Evolutionary conservation across 129 eudicot genomes (phyloP), one percentile per base, ranked within the genome.

Genomic region (Arctium lappa): DNA sequence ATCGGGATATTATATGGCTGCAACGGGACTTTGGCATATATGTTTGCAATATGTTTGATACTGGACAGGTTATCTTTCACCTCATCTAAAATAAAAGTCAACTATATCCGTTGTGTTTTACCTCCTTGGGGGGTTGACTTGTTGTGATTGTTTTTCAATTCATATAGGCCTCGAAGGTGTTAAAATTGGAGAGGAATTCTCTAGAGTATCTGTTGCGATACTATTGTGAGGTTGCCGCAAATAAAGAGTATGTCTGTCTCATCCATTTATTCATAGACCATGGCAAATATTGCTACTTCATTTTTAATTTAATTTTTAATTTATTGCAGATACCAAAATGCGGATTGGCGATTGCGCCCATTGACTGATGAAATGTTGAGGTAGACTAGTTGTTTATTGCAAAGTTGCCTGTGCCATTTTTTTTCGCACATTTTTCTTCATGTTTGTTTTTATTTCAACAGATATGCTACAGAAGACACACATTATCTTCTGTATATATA

Each of bases 341-440:
- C 99, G 18, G 99, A 95, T 85, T 95, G 99, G 99, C 90, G 99
- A 83, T 74, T 95, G 22, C 91, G 99, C 12, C 99, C 99, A 32
- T 88, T 95, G 77, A 94, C 99, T 12, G 72, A 62, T 70, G 97
- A 89, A 82, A 95, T 95, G 99, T 48, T 95, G 74, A 93, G 87
- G 97, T 94, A 89, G 63, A 33, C 68, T 60, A 73, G 27, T 79
- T 72, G 75, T 65, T 79, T 34, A 53, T 79, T 71, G 76, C 72
- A 32, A 76, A 50, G 37, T 27, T 27, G 37, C 48, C 10, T 2
- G 1, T 44, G 34, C 18, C 16, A 4, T 37, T 40, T 11, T 12
- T 37, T 77, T 37, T 48, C 3, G 11, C 12, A 33, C 37, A 9
- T 18, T 73, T 36, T 73, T 36, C 31, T 6, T 74, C 6, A 6